A percentile compares a stretch with the other conserved stretches of the same genome.
phyloP scores from a whole-genome alignment of 306 rosid species.

The Rosa multiflora region DNA sequence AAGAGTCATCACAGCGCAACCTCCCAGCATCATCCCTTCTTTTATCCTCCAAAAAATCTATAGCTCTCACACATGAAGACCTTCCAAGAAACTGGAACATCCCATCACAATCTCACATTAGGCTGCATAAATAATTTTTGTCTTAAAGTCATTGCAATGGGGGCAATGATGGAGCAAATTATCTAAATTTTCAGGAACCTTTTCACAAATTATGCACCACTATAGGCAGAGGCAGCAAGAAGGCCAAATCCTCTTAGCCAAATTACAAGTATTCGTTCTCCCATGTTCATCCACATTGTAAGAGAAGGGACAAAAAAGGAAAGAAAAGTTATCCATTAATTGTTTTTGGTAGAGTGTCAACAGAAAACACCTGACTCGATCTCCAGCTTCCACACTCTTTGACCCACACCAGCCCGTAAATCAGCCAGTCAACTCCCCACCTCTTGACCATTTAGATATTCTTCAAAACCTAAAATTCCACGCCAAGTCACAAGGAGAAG shows the following conservation, averaged over 20 bases:
- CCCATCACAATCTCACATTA: not conserved
- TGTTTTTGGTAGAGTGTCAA: not conserved
- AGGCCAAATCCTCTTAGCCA: not conserved
- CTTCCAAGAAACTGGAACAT: not conserved
- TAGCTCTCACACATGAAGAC: not conserved
- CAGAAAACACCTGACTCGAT: not conserved
- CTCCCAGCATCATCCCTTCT: not conserved
- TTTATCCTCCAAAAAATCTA: not conserved
- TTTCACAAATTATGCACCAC: not conserved
- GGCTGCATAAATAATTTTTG: not conserved
- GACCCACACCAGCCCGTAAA: not conserved
- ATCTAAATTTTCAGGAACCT: not conserved
- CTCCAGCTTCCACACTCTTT: not conserved
- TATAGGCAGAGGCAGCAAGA: not conserved
- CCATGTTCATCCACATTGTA: not conserved
- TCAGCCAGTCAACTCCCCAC: not conserved
- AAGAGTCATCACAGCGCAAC: not conserved
- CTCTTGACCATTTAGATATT: not conserved
- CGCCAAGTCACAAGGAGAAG: not conserved
- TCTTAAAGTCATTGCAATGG: not conserved
- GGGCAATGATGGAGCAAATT: not conserved
- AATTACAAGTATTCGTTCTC: not conserved
- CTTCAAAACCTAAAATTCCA: not conserved
- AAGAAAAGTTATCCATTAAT: not conserved
- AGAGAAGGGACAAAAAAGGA: not conserved